Evolutionary conservation across 2,329 filamentous ascomycete species (phyloP).

Genomic region (Curvularia sp.): DNA sequence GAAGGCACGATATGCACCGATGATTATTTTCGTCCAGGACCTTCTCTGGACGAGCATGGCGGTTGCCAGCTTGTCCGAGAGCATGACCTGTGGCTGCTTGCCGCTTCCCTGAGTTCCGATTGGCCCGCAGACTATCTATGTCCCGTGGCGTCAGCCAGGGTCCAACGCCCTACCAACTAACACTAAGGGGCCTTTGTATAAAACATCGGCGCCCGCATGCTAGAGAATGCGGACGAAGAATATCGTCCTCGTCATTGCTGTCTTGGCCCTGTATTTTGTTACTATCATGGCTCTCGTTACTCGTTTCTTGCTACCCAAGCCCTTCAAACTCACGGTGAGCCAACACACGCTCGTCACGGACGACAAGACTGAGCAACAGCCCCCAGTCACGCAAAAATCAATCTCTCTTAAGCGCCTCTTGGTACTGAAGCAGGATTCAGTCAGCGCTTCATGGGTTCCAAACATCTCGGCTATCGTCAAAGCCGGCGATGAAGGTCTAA

Average conservation of each 20-base stretch:
- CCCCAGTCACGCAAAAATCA: constrained; percentile 24
- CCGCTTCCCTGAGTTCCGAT: constrained; percentile 42
- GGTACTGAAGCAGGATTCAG: constrained; percentile 25
- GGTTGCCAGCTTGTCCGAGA: constrained; percentile 29
- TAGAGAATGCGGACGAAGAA: constrained; percentile 23
- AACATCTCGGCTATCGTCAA: constrained; percentile 42
- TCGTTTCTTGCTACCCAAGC: constrained; percentile 38
- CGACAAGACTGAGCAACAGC: constrained; percentile 22
- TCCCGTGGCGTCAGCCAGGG: constrained; percentile 13
- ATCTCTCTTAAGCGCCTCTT: constrained; percentile 34
- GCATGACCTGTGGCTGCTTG: constrained; percentile 22
- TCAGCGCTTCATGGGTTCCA: constrained; percentile 32
- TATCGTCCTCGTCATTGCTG: constrained; percentile 28
- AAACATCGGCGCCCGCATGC: constrained; percentile 18
- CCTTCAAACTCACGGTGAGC: constrained; percentile 25
- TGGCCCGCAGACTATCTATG: constrained; percentile 24
- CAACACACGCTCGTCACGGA: constrained; percentile 20
- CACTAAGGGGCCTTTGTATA: constrained; percentile 32
- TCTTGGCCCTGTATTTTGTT: constrained; percentile 24
- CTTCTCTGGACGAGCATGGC: constrained; percentile 18
- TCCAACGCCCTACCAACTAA: constrained; percentile 12
- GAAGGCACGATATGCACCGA: constrained; percentile 25
- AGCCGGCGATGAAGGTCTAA: constrained; percentile 44
- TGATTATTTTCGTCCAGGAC: constrained; percentile 13
- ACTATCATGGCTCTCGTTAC: constrained; percentile 40